Evolutionary conservation across 2,329 filamentous ascomycete species (phyloP), one percentile per base, ranked within the genome.

Genomic region (Hypoxylon sp.): DNA sequence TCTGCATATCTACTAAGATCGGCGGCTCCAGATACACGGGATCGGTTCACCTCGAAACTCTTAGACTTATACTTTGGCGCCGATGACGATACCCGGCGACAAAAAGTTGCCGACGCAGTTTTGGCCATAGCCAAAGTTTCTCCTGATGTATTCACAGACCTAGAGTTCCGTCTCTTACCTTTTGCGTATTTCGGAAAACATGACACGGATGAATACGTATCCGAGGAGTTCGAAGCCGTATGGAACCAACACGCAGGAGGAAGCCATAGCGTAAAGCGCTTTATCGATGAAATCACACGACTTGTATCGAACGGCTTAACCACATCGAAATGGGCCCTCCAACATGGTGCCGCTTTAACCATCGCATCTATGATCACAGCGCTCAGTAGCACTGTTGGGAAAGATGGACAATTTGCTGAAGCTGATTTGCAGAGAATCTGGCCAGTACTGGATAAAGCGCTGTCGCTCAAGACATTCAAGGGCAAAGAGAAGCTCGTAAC

Each of bases 241-340:
- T 99, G 96, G 96, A 86, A 87, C 50, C 92, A 97, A 71, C 94
- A 97, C 73, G 94, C 96, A 0, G 95, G 94, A 51, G 94, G 93
- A 45, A 89, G 86, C 30, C 88, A 94, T 28, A 91, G 92, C 0
- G 92, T 97, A 4, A 86, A 91, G 48, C 86, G 97, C 1, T 97
- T 97, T 75, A 85, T 97, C 5, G 85, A 85, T 36, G 96, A 99
- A 78, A 97, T 98, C 70, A 84, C 91, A 3, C 80, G 78, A 0
- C 83, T 98, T 1, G 87, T 89, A 1, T 83, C 87, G 33, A 82
- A 84, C 33, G 86, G 93, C 55, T 82, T 98, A 6, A 89, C 92
- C 32, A 93, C 92, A 1, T 87, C 92, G 1, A 92, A 93, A 72
- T 99, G 96, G 96, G 89, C 89, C 1, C 86, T 98, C 60, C 96